Evolutionary conservation across 2,329 filamentous ascomycete genomes (phyloP), one percentile per base, ranked within the genome.

Genomic region (Trichoderma asperellum): DNA sequence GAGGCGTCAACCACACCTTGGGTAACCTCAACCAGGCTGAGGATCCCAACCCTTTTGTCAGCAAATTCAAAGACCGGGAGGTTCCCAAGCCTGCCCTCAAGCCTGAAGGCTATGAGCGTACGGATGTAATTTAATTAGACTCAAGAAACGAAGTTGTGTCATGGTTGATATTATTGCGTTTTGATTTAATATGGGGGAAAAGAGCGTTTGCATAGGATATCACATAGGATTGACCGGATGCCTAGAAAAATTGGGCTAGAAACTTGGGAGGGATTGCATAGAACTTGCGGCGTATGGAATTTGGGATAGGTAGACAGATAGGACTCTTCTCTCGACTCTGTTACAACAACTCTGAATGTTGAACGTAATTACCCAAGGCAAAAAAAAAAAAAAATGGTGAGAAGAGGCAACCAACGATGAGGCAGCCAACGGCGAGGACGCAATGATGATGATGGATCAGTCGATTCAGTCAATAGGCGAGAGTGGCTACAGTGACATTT

Each of bases 1-100:
- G 96, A 40, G 96, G 97, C 77, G 95, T 98, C 74, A 98, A 99
- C 81, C 96, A 99, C 79, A 98, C 96, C 0, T 82, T 99, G 53
- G 89, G 92, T 63, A 98, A 98, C 77, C 84, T 99, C 70, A 84
- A 97, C 74, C 93, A 96, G 77, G 89, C 88, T 64, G 85, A 89
- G 40, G 96, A 99, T 76, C 94, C 95, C 2, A 99, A 99, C 76
- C 96, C 96, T 2, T 99, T 96, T 76, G 91, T 93, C 57, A 92
- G 90, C 79, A 86, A 89, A 74, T 97, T 95, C 83, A 93, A 92
- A 80, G 88, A 93, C 71, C 83, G 83, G 16, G 82, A 82, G 5
- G 83, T 84, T 71, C 93, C 95, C 73, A 92, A 91, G 4, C 87
- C 88, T 0, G 86, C 89, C 58, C 74, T 85, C 34, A 87, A 89